Evolutionary conservation across 2,329 filamentous ascomycete species (phyloP), one percentile per base, ranked within the genome.

Genomic region (Tolypocladium tropicale): DNA sequence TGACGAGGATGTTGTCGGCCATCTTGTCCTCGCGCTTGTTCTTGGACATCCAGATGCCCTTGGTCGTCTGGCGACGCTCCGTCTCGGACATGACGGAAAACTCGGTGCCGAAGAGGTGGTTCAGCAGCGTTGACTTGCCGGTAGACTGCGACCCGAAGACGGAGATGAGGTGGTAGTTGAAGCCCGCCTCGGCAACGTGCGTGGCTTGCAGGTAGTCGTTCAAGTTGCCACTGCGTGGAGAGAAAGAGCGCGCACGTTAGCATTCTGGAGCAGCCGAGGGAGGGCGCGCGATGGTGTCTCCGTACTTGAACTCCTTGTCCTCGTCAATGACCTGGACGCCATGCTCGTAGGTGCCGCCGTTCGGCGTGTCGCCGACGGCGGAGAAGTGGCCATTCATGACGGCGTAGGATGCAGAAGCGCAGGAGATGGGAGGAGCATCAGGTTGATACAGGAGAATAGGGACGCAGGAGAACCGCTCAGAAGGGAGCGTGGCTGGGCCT

Each of bases 31-130:
- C 72, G 63, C 80, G 79, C 77, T 95, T 96, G 75, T 97, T 97
- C 78, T 96, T 95, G 61, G 92, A 95, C 87, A 99, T 88, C 94
- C 94, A 99, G 70, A 99, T 99, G 68, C 94, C 94, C 78, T 97
- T 99, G 49, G 94, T 99, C 0, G 94, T 99, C 79, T 99, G 94
- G 59, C 91, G 86, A 61, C 94, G 84, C 72, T 96, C 91, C 60
- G 85, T 81, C 79, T 99, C 94, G 65, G 90, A 90, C 94, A 99
- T 99, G 69, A 99, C 93, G 63, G 90, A 93, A 76, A 99, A 99
- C 56, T 92, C 82, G 63, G 94, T 99, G 60, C 90, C 90, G 70
- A 99, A 99, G 56, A 99, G 85, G 73, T 93, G 81, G 77, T 99
- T 99, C 61, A 99, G 84, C 50, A 99, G 81, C 6, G 94, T 99